These are phyloP conservation scores for Umbilicus rupestris DNA, from an alignment of 164 flowering plant genomes.

Conservation along the genomic window DNA sequence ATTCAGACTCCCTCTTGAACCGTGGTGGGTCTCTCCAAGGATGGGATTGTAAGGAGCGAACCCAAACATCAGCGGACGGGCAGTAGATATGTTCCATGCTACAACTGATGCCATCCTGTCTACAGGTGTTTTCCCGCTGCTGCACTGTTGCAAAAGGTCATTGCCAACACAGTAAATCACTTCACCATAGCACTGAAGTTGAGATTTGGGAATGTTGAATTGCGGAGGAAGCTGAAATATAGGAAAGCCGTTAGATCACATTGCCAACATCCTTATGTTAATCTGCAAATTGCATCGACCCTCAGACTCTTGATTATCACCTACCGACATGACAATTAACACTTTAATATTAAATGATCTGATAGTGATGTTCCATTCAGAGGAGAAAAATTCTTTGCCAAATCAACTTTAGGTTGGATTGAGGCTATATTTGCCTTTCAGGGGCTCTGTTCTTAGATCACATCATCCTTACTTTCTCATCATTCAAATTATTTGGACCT, in stretches of 20 bases:
- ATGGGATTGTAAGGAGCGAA: conserved; percentile 74
- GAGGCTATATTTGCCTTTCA: no score
- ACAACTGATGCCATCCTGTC: conserved; percentile 55
- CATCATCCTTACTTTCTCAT: no score
- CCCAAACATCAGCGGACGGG: conserved; percentile 58
- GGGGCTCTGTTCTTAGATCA: no score
- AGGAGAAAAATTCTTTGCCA: no score
- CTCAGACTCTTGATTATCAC: no score
- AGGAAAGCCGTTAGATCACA: neutral
- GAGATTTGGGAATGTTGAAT: conserved; percentile 82
- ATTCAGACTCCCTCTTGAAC: conserved; percentile 49
- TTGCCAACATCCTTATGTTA: neutral
- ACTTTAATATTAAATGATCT: no score
- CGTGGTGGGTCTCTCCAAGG: conserved; percentile 95
- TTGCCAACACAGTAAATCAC: conserved; percentile 40
- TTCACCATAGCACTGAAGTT: conserved; percentile 73
- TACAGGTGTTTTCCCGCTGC: conserved; percentile 22
- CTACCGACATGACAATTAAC: no score
- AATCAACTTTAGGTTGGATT: no score
- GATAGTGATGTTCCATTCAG: no score
- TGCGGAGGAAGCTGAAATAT: conserved; percentile 53
- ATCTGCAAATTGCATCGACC: neutral
- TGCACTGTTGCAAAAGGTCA: conserved; percentile 47
- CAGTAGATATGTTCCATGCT: conserved; percentile 66
- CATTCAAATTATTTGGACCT: no score